Conservation (phyloP, 257 asterid species). For the Solanum medicagineum region DNA sequence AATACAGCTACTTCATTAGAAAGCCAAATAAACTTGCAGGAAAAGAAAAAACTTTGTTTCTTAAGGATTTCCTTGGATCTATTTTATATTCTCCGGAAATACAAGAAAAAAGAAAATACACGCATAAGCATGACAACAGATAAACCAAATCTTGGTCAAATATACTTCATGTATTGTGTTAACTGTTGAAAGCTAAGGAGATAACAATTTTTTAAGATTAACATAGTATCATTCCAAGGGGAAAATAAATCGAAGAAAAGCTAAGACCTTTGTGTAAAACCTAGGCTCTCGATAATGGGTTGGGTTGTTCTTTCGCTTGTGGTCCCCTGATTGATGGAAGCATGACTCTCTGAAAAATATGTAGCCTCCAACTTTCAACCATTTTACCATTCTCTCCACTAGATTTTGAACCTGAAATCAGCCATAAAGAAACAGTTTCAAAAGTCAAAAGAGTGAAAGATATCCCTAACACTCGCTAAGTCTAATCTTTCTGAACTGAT, state of each 20-base stretch:
- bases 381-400: conserved; percentile 61
- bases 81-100: not conserved
- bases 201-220: not conserved
- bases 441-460: not conserved
- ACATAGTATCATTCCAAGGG: not conserved
- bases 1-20: not conserved
- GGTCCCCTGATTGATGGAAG: conserved; percentile 95
- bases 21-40: not conserved
- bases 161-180: not conserved
- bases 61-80: not conserved
- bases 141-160: not conserved
- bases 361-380: conserved; percentile 94
- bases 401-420: conserved; percentile 62
- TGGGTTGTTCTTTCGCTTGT: conserved; percentile 77
- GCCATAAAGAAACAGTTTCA: not conserved
- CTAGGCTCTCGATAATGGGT: conserved; percentile 97
- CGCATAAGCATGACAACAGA: not conserved
- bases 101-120: not conserved
- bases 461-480: not conserved
- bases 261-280: conserved; percentile 71
- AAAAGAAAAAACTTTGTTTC: not conserved
- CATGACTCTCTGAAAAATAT: conserved; percentile 93
- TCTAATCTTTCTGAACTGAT: not conserved
- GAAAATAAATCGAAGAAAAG: not conserved
- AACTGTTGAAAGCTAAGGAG: not conserved